These are phyloP conservation scores for Cylindrotheca closterium DNA, from an alignment of 108 stramenopile genomes.

Conservation along the genomic window DNA sequence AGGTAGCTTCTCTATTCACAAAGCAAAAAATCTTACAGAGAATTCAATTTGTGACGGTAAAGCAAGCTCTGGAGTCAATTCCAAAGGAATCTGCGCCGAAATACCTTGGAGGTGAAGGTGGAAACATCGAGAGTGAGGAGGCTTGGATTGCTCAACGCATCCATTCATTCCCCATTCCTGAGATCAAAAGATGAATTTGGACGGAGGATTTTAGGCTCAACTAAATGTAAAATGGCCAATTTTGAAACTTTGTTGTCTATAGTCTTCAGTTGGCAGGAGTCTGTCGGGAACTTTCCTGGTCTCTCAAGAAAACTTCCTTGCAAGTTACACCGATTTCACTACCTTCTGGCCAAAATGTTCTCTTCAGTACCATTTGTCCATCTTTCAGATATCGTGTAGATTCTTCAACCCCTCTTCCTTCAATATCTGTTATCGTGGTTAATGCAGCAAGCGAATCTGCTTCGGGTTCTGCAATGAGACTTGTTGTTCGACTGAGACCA, in stretches of 20 bases:
- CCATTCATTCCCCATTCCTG: constrained; percentile 10
- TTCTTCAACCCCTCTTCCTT: constrained; percentile 41
- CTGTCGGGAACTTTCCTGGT: too few relatives aligned
- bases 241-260: too few relatives aligned
- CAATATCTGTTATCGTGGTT: constrained; percentile 30
- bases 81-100: constrained; percentile 19
- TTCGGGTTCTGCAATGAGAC: constrained; percentile 38
- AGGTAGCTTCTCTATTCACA: constrained; percentile 25
- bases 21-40: constrained; percentile 39
- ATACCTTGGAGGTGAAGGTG: constrained; percentile 28
- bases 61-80: constrained; percentile 13
- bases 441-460: constrained; percentile 29
- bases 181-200: not conserved
- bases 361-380: constrained; percentile 31
- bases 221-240: too few relatives aligned
- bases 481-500: constrained; percentile 25
- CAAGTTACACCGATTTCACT: too few relatives aligned
- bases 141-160: constrained; percentile 17
- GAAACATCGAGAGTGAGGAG: constrained; percentile 14
- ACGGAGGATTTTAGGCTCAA: too few relatives aligned
- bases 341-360: constrained; percentile 35
- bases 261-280: too few relatives aligned
- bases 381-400: constrained; percentile 41
- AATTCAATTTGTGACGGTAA: constrained; percentile 31
- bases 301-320: too few relatives aligned